phyloP scores from a whole-genome alignment of 148 eudicot species.

The Vaccinium macrocarpon region DNA sequence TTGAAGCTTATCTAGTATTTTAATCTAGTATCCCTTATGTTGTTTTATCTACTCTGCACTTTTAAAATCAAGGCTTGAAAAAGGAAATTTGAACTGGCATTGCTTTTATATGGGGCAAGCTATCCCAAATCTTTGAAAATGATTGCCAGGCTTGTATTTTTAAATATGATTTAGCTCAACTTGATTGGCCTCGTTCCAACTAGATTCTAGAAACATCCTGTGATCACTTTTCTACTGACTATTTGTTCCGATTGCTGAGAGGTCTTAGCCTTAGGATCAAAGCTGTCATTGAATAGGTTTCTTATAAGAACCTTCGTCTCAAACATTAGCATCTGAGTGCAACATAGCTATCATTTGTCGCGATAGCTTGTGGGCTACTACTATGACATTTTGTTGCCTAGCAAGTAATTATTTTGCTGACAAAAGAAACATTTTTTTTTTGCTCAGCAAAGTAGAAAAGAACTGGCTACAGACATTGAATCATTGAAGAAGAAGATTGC shows the following conservation, averaged over 20 bases:
- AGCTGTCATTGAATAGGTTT: neutral
- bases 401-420: conserved; percentile 1
- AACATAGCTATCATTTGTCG: neutral
- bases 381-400: neutral
- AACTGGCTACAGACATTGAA: conserved; percentile 61
- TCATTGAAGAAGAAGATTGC: conserved; percentile 68
- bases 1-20: neutral
- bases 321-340: too few relatives aligned
- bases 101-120: neutral
- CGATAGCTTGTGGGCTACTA: neutral
- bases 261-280: neutral
- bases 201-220: neutral
- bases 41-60: neutral
- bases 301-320: neutral
- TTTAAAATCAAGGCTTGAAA: neutral
- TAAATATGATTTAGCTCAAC: neutral
- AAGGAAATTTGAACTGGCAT: neutral
- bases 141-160: neutral
- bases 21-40: neutral
- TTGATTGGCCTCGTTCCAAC: neutral
- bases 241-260: neutral
- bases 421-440: neutral
- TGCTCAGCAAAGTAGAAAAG: conserved; percentile 65
- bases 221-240: neutral
- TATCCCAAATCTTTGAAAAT: neutral